Base-by-base conservation (phyloP, 1,139 yeast genomes). In the Geotrichum phurueaensis region DNA sequence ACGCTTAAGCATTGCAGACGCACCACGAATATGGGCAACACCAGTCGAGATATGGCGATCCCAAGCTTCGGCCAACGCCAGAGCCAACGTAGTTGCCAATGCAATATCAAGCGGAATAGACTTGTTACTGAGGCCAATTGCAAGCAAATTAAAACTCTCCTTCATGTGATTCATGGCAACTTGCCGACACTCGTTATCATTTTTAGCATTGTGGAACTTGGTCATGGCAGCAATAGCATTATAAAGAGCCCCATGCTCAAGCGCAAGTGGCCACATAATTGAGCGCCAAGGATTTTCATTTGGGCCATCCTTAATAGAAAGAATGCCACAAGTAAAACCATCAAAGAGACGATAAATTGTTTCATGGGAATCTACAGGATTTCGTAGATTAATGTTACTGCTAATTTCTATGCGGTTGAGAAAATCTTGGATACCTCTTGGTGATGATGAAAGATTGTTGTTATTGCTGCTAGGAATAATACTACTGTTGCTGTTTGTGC, bases 1-100 rank as follows among this genome's bases (percentile, higher is more conserved):
- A 49, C 66, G 68, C 23, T 62, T 80, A 64, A 84, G 83, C 81
- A 84, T 82, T 36, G 84, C 80, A 63, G 82, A 79, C 2, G 89
- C 89, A 18, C 89, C 89, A 67, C 82, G 81, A 63, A 84, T 76
- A 73, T 84, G 89, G 1, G 87, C 85, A 59, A 85, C 82, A 20
- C 89, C 89, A 50, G 86, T 83, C 9, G 85, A 79, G 4, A 81
- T 84, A 65, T 81, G 86, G 22, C 85, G 79, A 67, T 84, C 87
- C 89, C 89, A 86, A 1, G 86, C 79, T 69, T 86, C 90, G 56
- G 86, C 81, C 57, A 84, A 81, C 0, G 89, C 85, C 62, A 85
- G 73, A 29, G 84, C 82, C 60, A 85, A 70, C 64, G 89, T 84
- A 0, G 88, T 82, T 0, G 86, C 84, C 36, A 85, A 73, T 0